These are phyloP conservation scores for Babesia sp. DNA, from an alignment of 169 alveolate species.

Conservation along the genomic window DNA sequence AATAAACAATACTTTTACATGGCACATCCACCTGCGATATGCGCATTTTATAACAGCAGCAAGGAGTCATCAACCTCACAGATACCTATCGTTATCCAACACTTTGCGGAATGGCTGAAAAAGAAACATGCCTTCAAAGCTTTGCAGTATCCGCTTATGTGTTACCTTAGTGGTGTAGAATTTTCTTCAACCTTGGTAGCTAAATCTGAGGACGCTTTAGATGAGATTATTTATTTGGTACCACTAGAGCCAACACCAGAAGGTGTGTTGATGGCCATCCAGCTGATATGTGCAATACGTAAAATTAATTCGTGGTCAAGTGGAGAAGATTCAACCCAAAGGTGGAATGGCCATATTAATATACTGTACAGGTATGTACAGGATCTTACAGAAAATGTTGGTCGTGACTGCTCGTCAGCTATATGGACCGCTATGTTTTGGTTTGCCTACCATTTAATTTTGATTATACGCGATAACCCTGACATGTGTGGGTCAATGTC, in stretches of 20 bases:
- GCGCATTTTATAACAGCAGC: conserved; percentile 24
- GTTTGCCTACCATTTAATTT: conserved; percentile 35
- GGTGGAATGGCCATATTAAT: conserved; percentile 1
- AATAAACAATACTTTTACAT: neutral
- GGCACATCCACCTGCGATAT: conserved; percentile 17
- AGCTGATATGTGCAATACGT: neutral
- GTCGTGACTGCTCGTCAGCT: conserved; percentile 12
- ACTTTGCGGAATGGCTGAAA: conserved; percentile 10
- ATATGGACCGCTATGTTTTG: conserved; percentile 31
- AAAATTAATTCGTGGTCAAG: conserved; percentile 24
- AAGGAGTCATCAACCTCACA: conserved; percentile 19
- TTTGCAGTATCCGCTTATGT: conserved; percentile 20
- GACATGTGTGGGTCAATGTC: neutral
- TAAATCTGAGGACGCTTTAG: neutral
- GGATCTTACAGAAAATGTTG: neutral
- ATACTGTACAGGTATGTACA: neutral
- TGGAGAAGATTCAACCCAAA: neutral
- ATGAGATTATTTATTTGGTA: neutral
- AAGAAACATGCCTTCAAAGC: neutral
- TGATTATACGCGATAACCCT: conserved; percentile 11
- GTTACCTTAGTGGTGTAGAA: conserved; percentile 26
- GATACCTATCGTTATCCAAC: conserved; percentile 15
- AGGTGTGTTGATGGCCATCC: conserved; percentile 32
- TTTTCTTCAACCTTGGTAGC: conserved; percentile 7
- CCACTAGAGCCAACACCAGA: neutral